Evolutionary conservation across 164 flowering plant genomes (phyloP).

Genomic region (Annona squamosa): DNA sequence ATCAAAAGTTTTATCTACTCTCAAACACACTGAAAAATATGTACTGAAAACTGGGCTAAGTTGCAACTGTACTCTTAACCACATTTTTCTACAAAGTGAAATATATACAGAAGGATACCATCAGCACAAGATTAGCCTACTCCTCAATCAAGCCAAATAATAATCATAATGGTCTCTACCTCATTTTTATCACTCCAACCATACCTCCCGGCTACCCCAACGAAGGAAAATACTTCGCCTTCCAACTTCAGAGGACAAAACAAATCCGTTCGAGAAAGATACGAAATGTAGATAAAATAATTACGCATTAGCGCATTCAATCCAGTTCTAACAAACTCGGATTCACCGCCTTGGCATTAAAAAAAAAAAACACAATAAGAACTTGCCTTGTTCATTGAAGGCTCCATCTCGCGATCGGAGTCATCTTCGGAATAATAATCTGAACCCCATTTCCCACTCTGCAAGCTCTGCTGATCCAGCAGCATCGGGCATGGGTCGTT

Average conservation of each 20-base stretch:
- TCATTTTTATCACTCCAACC: no score
- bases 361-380: not conserved
- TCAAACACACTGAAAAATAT: no score
- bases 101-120: not conserved
- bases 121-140: not conserved
- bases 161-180: not conserved
- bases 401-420: slow-evolving; percentile 32
- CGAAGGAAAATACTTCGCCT: not conserved
- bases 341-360: not conserved
- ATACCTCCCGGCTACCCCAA: no score
- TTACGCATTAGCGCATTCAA: not conserved
- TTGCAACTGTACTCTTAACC: not conserved
- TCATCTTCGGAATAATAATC: slow-evolving; percentile 45
- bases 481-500: slow-evolving; percentile 10
- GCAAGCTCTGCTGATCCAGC: slow-evolving; percentile 16
- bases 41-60: not conserved
- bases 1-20: no score
- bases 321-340: not conserved
- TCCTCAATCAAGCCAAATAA: not conserved
- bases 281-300: not conserved
- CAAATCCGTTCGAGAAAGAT: not conserved
- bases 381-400: slow-evolving; percentile 21
- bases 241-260: not conserved
- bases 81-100: not conserved
- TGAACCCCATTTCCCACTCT: slow-evolving; percentile 17